A percentile compares a stretch with the other conserved stretches of the same genome.
Conservation (phyloP, 106 monocot genomes). For the Amphibolis antarctica region DNA sequence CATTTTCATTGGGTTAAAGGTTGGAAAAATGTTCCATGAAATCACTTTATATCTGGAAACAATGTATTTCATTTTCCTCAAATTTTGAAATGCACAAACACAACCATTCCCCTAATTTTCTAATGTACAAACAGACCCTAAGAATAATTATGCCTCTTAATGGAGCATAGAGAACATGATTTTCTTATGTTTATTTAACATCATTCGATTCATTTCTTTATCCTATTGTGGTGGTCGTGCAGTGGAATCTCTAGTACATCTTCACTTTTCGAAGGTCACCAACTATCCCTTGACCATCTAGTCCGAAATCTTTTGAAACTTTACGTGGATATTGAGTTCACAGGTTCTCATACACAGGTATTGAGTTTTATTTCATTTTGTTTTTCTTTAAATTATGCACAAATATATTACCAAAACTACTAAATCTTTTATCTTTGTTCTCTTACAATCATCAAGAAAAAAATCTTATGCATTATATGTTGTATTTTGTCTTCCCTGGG, state of each 20-base stretch:
- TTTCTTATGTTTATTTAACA: too few relatives aligned
- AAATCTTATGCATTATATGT: background rate
- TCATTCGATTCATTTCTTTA: too few relatives aligned
- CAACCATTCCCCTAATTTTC: too few relatives aligned
- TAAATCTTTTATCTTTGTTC: background rate
- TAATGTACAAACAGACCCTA: too few relatives aligned
- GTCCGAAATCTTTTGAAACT: conserved; percentile 86
- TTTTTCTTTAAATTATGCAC: background rate
- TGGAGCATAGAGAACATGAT: too few relatives aligned
- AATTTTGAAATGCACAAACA: too few relatives aligned
- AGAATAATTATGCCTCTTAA: too few relatives aligned
- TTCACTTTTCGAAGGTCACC: conserved; percentile 90
- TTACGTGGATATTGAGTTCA: conserved; percentile 99
- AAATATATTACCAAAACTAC: background rate
- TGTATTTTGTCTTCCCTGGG: too few relatives aligned
- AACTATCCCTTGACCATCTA: conserved; percentile 70
- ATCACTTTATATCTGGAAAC: too few relatives aligned
- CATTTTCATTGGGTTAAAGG: too few relatives aligned
- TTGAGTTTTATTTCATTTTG: conserved; percentile 2
- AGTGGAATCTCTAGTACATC: conserved; percentile 67
- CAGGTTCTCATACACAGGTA: conserved; percentile 95
- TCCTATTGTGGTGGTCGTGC: background rate
- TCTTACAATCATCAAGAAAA: background rate
- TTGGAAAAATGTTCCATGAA: too few relatives aligned
- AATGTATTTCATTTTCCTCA: too few relatives aligned